Percentiles rank a stretch among this genome's conserved stretches.
These are phyloP conservation scores for Rhodotorula paludigena DNA, from an alignment of 768 basidiomycete species.

Conservation along the genomic window DNA sequence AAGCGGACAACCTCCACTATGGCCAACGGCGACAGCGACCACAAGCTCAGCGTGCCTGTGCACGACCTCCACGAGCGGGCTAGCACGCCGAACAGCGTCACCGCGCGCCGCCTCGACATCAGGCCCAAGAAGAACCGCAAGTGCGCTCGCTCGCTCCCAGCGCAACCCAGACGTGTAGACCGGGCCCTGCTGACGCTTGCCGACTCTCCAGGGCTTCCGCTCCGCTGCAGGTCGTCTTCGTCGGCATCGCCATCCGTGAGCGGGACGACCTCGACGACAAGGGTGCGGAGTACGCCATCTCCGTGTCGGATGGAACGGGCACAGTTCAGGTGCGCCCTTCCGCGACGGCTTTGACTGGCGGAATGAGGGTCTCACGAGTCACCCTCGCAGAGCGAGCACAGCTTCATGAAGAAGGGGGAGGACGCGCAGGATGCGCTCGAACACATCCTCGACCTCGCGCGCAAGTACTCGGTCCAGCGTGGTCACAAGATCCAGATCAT, in stretches of 20 bases:
- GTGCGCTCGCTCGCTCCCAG: background rate
- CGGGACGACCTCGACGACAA: constrained; percentile 6
- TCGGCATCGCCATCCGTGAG: constrained; percentile 15
- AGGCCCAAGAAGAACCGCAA: constrained; percentile 9
- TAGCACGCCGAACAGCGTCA: background rate
- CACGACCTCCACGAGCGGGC: constrained; percentile 3
- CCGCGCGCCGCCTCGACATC: constrained; percentile 6
- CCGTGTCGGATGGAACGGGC: constrained; percentile 6
- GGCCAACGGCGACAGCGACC: background rate
- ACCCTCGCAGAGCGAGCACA: constrained; percentile 3
- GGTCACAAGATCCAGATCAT: constrained; percentile 22
- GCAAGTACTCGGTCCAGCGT: background rate
- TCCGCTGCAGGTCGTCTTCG: constrained; percentile 12
- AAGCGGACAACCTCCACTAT: background rate
- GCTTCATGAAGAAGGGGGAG: background rate
- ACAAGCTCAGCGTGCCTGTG: background rate
- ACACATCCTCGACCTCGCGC: constrained; percentile 7
- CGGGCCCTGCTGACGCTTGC: background rate
- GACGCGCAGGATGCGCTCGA: background rate
- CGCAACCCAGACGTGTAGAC: background rate
- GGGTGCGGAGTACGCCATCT: constrained; percentile 8
- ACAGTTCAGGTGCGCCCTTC: background rate
- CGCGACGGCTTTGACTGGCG: background rate
- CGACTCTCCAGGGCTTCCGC: background rate
- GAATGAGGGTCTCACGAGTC: background rate